Evolutionary conservation across 1,284 basidiomycete genomes (phyloP).

Genomic region (Erythrobasidium hasegawianum): DNA sequence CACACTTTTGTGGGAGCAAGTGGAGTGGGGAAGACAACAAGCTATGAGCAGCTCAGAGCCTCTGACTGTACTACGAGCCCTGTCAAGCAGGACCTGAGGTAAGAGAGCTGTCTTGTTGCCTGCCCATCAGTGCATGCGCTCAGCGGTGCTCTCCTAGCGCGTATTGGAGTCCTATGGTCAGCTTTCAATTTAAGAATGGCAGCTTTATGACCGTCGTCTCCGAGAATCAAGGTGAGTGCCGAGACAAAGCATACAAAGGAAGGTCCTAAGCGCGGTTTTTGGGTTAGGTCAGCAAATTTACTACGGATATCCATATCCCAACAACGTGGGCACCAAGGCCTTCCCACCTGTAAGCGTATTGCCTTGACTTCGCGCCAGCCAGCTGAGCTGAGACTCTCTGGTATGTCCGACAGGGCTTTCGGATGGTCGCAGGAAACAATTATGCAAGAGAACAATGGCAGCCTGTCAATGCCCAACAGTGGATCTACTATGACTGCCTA

Average conservation of each 20-base stretch:
- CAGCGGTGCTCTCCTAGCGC: not conserved
- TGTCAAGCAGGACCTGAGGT: slow-evolving; percentile 10
- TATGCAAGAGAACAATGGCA: not conserved
- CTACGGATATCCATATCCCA: not conserved
- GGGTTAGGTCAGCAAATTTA: not conserved
- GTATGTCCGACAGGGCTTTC: slow-evolving; percentile 1
- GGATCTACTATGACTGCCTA: slow-evolving; percentile 9
- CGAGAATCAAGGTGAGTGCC: slow-evolving; percentile 4
- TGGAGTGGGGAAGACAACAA: not conserved
- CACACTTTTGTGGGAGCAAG: slow-evolving; percentile 11
- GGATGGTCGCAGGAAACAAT: not conserved
- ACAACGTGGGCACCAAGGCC: not conserved
- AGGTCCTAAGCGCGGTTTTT: no score
- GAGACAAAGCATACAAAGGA: no score
- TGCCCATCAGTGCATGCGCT: no score
- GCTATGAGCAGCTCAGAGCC: not conserved
- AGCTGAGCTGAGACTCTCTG: not conserved
- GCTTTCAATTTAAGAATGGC: slow-evolving; percentile 17
- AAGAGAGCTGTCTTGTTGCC: no score
- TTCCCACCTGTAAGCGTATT: slow-evolving; percentile 9
- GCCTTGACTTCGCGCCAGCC: not conserved
- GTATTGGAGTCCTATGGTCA: not conserved
- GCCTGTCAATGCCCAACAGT: slow-evolving; percentile 5
- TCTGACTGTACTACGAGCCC: slow-evolving; percentile 18
- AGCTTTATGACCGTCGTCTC: slow-evolving; percentile 1